phyloP scores from a whole-genome alignment of 2,329 filamentous ascomycete genomes.

The Davidsoniella virescens region DNA sequence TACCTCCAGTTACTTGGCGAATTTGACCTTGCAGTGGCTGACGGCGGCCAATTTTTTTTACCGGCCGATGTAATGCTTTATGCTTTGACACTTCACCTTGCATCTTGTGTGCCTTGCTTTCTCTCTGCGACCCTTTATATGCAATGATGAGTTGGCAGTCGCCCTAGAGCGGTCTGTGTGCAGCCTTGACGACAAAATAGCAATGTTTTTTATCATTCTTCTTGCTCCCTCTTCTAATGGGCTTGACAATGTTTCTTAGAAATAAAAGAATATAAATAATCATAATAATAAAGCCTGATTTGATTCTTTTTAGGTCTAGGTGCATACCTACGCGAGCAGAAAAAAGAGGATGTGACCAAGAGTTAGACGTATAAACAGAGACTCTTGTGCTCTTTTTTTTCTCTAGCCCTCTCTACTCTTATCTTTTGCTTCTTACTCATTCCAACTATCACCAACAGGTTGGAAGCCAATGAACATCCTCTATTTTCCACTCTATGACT shows the following conservation, averaged over 20 bases:
- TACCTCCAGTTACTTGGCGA: no score
- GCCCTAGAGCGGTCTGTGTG: constrained; percentile 27
- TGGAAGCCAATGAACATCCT: neutral
- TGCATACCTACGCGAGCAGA: neutral
- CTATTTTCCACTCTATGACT: neutral
- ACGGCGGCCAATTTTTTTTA: neutral
- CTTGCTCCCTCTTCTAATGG: no score
- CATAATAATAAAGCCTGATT: neutral
- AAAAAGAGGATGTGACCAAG: neutral
- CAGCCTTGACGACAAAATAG: constrained; percentile 16
- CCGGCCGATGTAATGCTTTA: neutral
- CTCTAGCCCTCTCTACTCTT: constrained; percentile 14
- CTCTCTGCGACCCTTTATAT: constrained; percentile 40
- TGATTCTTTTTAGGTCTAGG: neutral
- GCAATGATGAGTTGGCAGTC: constrained; percentile 28
- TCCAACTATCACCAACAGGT: neutral
- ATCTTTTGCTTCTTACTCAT: neutral
- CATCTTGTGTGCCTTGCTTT: neutral
- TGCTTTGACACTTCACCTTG: constrained; percentile 1
- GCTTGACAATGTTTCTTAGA: no score
- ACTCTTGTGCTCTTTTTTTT: constrained; percentile 2
- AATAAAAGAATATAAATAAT: no score
- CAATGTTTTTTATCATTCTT: no score
- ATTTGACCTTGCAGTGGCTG: no score
- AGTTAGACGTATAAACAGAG: constrained; percentile 13